Conservation (phyloP, 2,329 filamentous ascomycete genomes). For the Colletotrichum sp. region DNA sequence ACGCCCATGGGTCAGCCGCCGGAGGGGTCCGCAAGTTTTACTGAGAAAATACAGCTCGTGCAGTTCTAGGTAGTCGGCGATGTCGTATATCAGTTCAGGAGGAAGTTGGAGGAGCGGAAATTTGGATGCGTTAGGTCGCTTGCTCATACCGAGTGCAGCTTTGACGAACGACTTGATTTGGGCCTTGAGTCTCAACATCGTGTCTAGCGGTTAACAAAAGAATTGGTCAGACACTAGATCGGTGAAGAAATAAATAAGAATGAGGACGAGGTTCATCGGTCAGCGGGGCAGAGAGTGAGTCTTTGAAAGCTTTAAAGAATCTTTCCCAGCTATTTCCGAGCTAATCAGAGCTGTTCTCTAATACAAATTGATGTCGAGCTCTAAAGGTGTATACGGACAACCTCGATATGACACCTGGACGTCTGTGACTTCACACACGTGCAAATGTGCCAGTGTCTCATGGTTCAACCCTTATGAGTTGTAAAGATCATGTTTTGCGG, state of each 20-base stretch:
- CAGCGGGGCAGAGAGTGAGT: rapidly evolving
- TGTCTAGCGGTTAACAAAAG: background rate
- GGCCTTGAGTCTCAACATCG: background rate
- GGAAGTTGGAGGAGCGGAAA: background rate
- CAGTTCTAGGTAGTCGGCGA: background rate
- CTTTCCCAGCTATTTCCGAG: background rate
- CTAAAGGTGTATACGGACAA: background rate
- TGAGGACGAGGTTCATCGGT: rapidly evolving
- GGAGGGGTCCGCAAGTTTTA: background rate
- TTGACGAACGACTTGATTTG: background rate
- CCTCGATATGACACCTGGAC: background rate
- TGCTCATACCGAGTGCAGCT: background rate
- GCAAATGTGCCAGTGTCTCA: background rate
- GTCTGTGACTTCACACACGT: background rate
- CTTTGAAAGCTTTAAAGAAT: background rate
- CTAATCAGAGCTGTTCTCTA: background rate
- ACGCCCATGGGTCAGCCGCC: background rate
- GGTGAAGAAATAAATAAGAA: background rate
- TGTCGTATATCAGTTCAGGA: background rate
- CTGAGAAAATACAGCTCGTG: background rate
- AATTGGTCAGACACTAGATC: background rate
- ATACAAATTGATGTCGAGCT: background rate
- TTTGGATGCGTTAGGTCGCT: background rate
- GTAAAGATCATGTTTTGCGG: background rate
- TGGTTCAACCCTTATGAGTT: background rate